Evolutionary conservation across 2,329 filamentous ascomycete genomes (phyloP), one percentile per base, ranked within the genome.

Genomic region (Claviceps maximensis): DNA sequence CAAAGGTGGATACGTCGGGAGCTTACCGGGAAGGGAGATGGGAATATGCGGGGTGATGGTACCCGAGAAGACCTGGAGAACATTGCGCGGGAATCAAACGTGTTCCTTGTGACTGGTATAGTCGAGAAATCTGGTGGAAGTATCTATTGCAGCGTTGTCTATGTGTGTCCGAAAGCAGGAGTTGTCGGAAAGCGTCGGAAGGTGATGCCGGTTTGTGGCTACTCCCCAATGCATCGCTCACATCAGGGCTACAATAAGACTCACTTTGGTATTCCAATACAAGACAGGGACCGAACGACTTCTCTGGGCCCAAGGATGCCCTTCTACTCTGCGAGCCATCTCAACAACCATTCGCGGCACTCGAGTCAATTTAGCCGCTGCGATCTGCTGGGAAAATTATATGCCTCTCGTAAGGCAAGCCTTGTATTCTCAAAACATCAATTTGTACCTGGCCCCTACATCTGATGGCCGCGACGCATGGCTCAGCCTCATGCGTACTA

Each of bases 321-420:
- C 90, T 0, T 79, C 80, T 0, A 93, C 88, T 3, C 76, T 96
- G 29, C 80, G 81, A 57, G 90, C 89, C 3, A 81, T 95, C 1
- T 84, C 81, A 27, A 89, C 89, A 1, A 80, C 75, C 25, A 89
- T 96, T 65, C 84, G 84, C 56, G 89, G 88, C 49, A 79, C 89
- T 2, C 82, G 81, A 57, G 70, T 96, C 55, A 91, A 87, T 53
- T 78, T 96, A 55, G 90, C 85, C 0, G 83, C 86, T 3, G 91
- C 89, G 3, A 94, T 97, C 59, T 95, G 90, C 74, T 96, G 90
- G 90, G 90, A 97, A 68, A 95, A 87, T 67, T 95, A 91, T 71
- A 96, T 95, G 89, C 90, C 90, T 0, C 72, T 96, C 19, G 74
- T 96, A 8, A 80, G 91, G 19, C 86, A 95, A 65, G 78, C 82